Base-by-base conservation (phyloP, 2,329 filamentous ascomycete genomes). In the Penicillium palitans region DNA sequence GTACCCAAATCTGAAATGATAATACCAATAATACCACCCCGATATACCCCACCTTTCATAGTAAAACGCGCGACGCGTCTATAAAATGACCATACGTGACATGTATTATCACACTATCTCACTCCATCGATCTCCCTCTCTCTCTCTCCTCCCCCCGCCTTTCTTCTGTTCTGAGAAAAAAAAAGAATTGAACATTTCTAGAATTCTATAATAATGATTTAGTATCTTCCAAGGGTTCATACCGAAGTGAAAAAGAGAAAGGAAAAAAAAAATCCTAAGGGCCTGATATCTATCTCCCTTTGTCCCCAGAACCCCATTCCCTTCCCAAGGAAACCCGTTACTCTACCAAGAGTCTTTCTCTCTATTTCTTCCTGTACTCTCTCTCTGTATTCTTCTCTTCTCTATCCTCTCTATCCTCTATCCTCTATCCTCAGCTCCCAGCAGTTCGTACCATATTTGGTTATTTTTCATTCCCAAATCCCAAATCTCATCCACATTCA, bases 1-100 rank as follows among this genome's bases (percentile, higher is more conserved):
- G 44, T 57, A 41, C 24, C 2, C 21, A 27, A 19, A 52, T 48
- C 6, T 52, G 54, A 50, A 49, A 29, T 51, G 1, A 40, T 27
- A 27, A 12, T 58, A 59, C 52, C 10, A 40, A 24, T n/a, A 41
- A 52, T 53, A 46, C 49, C 10, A 27, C 7, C 27, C 24, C 0
- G 9, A 35, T n/a, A 21, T 17, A n/a, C 27, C 49, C 27, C n/a
- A 10, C 10, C 24, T 6, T 7, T 2, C 31, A 59, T 58, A 46
- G 0, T 46, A 65, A 60, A 59, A 71, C 70, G 70, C 70, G 70
- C 54, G 66, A 69, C 67, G 66, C 65, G 68, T 56, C 47, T 55
- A 60, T 59, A 59, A 56, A 10, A n/a, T 61, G 63, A 72, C 71
- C 61, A 70, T 73, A 72, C 68, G 51, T 63, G 60, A 70, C 66